Conservation (phyloP, 2,329 filamentous ascomycete species). For the Periconia macrospinosa region DNA sequence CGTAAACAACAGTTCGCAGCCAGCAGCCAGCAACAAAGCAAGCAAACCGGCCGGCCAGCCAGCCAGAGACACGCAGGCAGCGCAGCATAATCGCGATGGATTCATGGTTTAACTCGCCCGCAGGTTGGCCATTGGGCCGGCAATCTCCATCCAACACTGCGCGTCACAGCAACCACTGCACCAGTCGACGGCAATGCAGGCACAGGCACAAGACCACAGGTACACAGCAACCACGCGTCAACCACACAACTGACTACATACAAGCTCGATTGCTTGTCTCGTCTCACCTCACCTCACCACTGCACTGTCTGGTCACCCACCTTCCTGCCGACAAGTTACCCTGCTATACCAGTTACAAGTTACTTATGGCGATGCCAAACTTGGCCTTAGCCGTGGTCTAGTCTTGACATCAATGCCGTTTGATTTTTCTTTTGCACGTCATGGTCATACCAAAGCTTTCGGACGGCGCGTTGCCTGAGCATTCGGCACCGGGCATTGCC, state of each 20-base stretch:
- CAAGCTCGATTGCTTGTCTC: no score
- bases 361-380: not conserved
- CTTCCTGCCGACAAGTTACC: not conserved
- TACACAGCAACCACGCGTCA: conserved; percentile 1
- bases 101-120: not conserved
- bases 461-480: conserved; percentile 15
- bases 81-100: not conserved
- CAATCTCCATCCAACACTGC: conserved; percentile 18
- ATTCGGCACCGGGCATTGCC: conserved; percentile 14
- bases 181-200: conserved; percentile 18
- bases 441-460: not conserved
- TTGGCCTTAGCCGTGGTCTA: not conserved
- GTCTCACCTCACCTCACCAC: conserved; percentile 1
- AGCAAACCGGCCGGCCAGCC: no score
- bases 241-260: no score
- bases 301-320: not conserved
- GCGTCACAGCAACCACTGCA: conserved; percentile 23
- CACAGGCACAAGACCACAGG: no score
- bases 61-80: no score
- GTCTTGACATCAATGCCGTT: not conserved
- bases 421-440: not conserved
- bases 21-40: not conserved
- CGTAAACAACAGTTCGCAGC: not conserved
- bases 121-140: conserved; percentile 6
- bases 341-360: no score